Base-by-base conservation (phyloP, 192 early-diverging fungal genomes). In the Podila epigama region DNA sequence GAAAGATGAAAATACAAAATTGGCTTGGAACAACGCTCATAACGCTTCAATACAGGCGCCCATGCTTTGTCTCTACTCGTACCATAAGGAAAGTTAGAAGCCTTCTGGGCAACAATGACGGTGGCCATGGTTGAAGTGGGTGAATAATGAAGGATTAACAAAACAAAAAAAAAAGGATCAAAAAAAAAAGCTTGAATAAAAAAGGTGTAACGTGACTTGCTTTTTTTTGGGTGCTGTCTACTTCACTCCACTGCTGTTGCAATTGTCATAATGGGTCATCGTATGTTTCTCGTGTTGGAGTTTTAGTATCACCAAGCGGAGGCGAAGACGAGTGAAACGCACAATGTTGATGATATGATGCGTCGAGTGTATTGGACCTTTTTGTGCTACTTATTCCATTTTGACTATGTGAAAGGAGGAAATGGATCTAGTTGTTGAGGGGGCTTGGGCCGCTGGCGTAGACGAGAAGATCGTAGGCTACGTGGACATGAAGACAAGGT, bases 31-130 rank as follows among this genome's bases (percentile, higher is more conserved):
- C n/a, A n/a, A n/a, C n/a, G n/a, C n/a, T 15, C 1, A 48, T 5
- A 25, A 22, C n/a, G 10, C n/a, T 48, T 22, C 18, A 22, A 22
- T 8, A 48, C 25, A 15, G 16, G 22, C 22, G 12, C 44, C 25
- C 44, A 18, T 25, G 5, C 25, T 8, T 5, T 15, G 0, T 18
- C 11, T 20, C 44, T 48, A 22, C n/a, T 15, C 44, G 28, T 73
- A 54, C 88, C 81, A 68, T 84, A 87, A 7, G 88, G 81, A 6
- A 83, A 51, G 33, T 80, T 72, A 4, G 81, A 20, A 33, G 85
- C 88, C 80, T 89, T 89, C 53, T 87, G 83, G n/a, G 88, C 88
- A 41, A 89, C 59, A 33, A 82, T 79, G 41, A 89, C 75, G 60
- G 79, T 78, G 25, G 79, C 70, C 86, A 86, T 86, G 68, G 42